Percentiles rank a stretch among this genome's conserved stretches.
Evolutionary conservation across 129 eudicot species (phyloP).

Genomic region (Arctium lappa): DNA sequence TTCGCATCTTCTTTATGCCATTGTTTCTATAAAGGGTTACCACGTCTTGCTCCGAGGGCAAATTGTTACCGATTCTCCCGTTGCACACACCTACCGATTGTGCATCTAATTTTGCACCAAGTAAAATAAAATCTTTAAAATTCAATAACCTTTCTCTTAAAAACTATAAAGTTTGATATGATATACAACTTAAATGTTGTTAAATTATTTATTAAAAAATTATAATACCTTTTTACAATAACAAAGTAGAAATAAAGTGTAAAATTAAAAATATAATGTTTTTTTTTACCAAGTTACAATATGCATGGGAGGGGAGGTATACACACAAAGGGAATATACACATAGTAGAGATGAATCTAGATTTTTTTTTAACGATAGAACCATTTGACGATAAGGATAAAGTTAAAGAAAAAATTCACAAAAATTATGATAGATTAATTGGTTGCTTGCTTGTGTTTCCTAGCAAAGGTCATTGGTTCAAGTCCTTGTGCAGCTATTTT

Average conservation of each 20-base stretch:
- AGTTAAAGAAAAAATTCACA: too few relatives aligned
- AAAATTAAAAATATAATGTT: too few relatives aligned
- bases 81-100: conserved; percentile 39
- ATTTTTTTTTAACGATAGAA: too few relatives aligned
- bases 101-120: conserved; percentile 28
- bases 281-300: too few relatives aligned
- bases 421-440: neutral
- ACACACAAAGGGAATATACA: too few relatives aligned
- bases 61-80: conserved; percentile 24
- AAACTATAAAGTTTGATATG: neutral
- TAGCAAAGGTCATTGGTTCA: neutral
- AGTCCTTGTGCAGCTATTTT: too few relatives aligned
- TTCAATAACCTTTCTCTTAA: neutral
- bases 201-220: neutral
- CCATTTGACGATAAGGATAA: too few relatives aligned
- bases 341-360: neutral
- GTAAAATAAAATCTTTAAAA: neutral
- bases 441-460: neutral
- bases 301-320: too few relatives aligned
- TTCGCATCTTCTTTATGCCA: conserved; percentile 31
- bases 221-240: neutral
- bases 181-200: neutral
- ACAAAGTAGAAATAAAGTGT: too few relatives aligned
- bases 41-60: conserved; percentile 29
- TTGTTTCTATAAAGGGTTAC: conserved; percentile 25